Base-by-base conservation (phyloP, 495 filamentous ascomycete genomes). In the Aspergillus incahuasiensis region DNA sequence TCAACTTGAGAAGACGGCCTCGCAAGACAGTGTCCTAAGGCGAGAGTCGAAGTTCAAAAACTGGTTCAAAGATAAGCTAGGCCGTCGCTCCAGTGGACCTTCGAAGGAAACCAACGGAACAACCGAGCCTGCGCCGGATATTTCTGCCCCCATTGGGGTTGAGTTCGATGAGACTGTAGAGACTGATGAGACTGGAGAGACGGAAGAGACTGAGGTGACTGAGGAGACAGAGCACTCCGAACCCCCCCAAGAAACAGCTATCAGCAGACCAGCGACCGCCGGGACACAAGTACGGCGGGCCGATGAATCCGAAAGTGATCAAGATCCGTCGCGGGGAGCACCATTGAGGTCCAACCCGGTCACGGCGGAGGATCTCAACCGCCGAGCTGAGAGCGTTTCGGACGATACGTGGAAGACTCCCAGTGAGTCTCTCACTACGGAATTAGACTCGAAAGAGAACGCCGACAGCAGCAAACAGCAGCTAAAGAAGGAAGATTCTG, bases 11-110 rank as follows among this genome's bases (percentile, higher is more conserved):
- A 21, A 40, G n/a, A 12, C 13, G n/a, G 28, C 34, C 3, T 19
- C 20, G 4, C 58, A 60, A 6, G 32, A 70, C 61, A 25, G 67
- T 68, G 60, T 66, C 43, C 41, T 53, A 47, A 58, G 28, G 54
- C 67, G 20, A 9, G 64, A 70, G 15, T 74, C 72, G 40, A 78
- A 79, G 54, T 71, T 87, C 35, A 86, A 79, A 51, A 74, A 74
- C 42, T 89, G 84, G 84, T 68, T 89, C 41, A 83, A 81, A 60
- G 76, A 67, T 7, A 79, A 75, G 47, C 72, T 86, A 39, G 70
- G 74, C 0, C 74, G 79, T 51, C 68, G 69, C 18, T 44, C 68
- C 54, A 68, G 74, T 65, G 65, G 62, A 19, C 42, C 54, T 20
- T 6, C 35, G 18, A 55, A 40, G 20, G 48, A 24, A 41, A 41